Evolutionary conservation across 2,329 filamentous ascomycete species (phyloP), one percentile per base, ranked within the genome.

Genomic region (Xylaria polymorpha): DNA sequence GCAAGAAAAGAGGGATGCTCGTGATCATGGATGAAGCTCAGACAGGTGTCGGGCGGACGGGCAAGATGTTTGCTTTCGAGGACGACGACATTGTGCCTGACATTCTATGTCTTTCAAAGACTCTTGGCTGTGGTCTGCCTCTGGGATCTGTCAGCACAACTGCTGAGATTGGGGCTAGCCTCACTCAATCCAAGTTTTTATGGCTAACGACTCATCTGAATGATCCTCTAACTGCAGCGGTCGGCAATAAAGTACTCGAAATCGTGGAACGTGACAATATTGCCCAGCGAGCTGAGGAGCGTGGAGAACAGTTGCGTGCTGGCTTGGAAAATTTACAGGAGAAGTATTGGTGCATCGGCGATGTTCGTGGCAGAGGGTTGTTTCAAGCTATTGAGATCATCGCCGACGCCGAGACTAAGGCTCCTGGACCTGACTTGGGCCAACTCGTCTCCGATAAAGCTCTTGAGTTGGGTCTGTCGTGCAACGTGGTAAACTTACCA

Each of bases 131-230:
- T 73, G 88, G 88, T 0, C 78, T 91, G 0, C 88, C 89, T 1
- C 79, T 91, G 3, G 85, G 83, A 58, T 85, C 88, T 0, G 86
- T 91, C 0, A 80, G 87, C 1, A 89, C 88, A 0, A 87, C 83
- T 51, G 80, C 82, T 4, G 80, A 83, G 39, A 88, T 91, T 55
- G 87, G 85, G 50, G 76, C 78, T 3, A 81, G 81, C 1, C 85
- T 83, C 39, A 77, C 78, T 12, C 83, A 87, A 20, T 79, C 80
- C 3, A 84, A 83, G 35, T 90, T 84, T 72, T 79, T 20, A 22
- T 90, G 87, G 74, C 85, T 87, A 71, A 90, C 88, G 0, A 91
- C 88, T 0, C 89, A 90, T 71, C 78, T 89, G 58, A 90, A 91
- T 71, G 88, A 91, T 70, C 87, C 88, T 0, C 78, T 90, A 0